A percentile compares a stretch with the other conserved stretches of the same genome.
These are phyloP conservation scores for Nannizziopsis arthrosporioides DNA, from an alignment of 2,329 filamentous ascomycete species.

Conservation along the genomic window DNA sequence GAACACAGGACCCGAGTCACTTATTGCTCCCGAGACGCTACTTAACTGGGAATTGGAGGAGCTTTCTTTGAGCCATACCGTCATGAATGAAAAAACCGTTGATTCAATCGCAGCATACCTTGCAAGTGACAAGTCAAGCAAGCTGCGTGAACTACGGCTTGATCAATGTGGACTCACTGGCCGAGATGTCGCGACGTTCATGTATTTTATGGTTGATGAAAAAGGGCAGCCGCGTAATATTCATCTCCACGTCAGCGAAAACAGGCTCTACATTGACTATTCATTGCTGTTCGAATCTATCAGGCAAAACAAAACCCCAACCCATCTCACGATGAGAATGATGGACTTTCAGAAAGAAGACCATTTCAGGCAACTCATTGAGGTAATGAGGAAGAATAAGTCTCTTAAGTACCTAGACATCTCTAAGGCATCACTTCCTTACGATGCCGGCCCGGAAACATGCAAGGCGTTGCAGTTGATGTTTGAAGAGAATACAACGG, in stretches of 20 bases:
- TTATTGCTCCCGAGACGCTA: conserved; percentile 55
- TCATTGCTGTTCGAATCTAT: conserved; percentile 35
- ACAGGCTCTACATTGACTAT: conserved; percentile 37
- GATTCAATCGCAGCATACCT: conserved; percentile 56
- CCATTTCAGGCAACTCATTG: conserved; percentile 51
- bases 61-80: conserved; percentile 52
- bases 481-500: conserved; percentile 55
- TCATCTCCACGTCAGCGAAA: conserved; percentile 56
- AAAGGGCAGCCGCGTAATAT: conserved; percentile 44
- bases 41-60: conserved; percentile 57
- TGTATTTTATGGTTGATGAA: conserved; percentile 49
- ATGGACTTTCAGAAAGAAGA: conserved; percentile 57
- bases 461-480: conserved; percentile 52
- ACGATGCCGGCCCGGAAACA: conserved; percentile 56
- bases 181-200: conserved; percentile 51
- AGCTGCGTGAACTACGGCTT: conserved; percentile 50
- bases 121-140: conserved; percentile 47
- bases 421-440: conserved; percentile 57
- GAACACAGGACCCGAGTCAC: conserved; percentile 50
- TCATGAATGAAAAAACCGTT: conserved; percentile 50
- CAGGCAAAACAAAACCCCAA: conserved; percentile 45
- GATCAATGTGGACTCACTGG: conserved; percentile 57
- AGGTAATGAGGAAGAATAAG: conserved; percentile 51
- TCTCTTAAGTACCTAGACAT: conserved; percentile 56
- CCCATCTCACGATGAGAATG: conserved; percentile 54